Conservation (phyloP, 352 stramenopile genomes). For the Ophiocytium majus region DNA sequence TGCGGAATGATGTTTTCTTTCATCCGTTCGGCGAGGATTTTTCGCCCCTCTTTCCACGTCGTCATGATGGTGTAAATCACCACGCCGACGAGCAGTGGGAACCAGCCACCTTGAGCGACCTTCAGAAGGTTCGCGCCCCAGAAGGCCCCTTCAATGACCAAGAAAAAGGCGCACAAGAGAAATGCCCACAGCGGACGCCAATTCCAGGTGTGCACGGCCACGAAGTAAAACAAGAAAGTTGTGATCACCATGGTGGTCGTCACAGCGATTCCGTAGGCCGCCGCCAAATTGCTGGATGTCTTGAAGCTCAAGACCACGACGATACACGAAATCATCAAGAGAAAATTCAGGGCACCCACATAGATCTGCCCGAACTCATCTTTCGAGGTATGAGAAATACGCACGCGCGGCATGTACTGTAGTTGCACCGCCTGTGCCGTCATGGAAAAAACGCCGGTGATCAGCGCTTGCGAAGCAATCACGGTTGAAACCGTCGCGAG, state of each 20-base stretch:
- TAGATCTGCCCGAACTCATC: neutral
- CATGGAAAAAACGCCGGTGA: slow-evolving; percentile 9
- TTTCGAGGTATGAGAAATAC: neutral
- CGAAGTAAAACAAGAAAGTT: neutral
- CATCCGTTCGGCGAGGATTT: neutral
- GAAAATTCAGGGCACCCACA: neutral
- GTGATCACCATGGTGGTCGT: neutral
- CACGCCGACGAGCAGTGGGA: neutral
- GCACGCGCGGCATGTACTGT: neutral
- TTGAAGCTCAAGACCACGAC: neutral
- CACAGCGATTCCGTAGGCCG: neutral
- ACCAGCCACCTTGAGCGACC: neutral
- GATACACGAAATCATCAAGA: neutral
- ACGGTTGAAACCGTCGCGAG: neutral
- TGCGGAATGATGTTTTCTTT: neutral
- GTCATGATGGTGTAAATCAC: neutral
- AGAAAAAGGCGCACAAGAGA: neutral
- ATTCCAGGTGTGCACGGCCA: neutral
- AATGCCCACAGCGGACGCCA: neutral
- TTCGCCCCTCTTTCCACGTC: neutral
- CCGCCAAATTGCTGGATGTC: neutral
- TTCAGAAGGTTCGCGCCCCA: slow-evolving; percentile 7
- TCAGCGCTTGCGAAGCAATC: slow-evolving; percentile 11
- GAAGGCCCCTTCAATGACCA: neutral
- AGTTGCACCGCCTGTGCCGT: neutral